Conservation (phyloP, 441 rosid genomes). For the Adansonia grandidieri region DNA sequence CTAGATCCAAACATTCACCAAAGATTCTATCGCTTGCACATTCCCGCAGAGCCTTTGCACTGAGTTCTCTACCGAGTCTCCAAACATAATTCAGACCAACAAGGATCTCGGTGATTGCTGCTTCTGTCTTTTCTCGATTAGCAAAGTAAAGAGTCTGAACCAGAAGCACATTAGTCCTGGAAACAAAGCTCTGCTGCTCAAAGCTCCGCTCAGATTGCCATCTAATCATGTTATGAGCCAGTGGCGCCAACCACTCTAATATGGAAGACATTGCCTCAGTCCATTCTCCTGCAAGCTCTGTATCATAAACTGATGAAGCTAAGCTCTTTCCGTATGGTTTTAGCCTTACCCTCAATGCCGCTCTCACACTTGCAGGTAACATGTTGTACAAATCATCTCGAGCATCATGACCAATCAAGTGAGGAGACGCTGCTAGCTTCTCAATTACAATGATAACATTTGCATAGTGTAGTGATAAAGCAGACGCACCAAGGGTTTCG, state of each 20-base stretch:
- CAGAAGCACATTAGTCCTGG: slow-evolving; percentile 77
- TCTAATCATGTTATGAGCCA: slow-evolving; percentile 94
- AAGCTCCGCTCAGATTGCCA: slow-evolving; percentile 97
- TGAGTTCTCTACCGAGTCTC: slow-evolving; percentile 78
- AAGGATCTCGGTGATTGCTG: slow-evolving; percentile 86
- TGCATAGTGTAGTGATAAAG: slow-evolving; percentile 90
- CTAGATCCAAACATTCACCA: slow-evolving; percentile 62
- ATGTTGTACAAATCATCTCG: slow-evolving; percentile 90
- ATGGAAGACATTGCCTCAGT: slow-evolving; percentile 72
- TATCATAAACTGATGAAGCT: slow-evolving; percentile 58
- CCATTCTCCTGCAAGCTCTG: slow-evolving; percentile 84
- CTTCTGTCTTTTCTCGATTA: slow-evolving; percentile 87
- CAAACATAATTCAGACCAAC: slow-evolving; percentile 92
- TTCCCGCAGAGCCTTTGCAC: slow-evolving; percentile 73
- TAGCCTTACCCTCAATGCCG: slow-evolving; percentile 65
- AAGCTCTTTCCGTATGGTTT: slow-evolving; percentile 75
- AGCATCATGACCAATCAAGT: slow-evolving; percentile 92
- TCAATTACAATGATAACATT: slow-evolving; percentile 90
- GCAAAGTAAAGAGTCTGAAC: slow-evolving; percentile 96
- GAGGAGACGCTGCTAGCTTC: slow-evolving; percentile 87
- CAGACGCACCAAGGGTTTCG: slow-evolving; percentile 82
- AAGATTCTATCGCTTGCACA: slow-evolving; percentile 65
- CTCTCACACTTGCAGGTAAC: slow-evolving; percentile 83
- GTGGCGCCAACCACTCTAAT: slow-evolving; percentile 92
- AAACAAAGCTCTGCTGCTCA: slow-evolving; percentile 86